Conservation (phyloP, 768 basidiomycete species). For the Suillus weaverae region DNA sequence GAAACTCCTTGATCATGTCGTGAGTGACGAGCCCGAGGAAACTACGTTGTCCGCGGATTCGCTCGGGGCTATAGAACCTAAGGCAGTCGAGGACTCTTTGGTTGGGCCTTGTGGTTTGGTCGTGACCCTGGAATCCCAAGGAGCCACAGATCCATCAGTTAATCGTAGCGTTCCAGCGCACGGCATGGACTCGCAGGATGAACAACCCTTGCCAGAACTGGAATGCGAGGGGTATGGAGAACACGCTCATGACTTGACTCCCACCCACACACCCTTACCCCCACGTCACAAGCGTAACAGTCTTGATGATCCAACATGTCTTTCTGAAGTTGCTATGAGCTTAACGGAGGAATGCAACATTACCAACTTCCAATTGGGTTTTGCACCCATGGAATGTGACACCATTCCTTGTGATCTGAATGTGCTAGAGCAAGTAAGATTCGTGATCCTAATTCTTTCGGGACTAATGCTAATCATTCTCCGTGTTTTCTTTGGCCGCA, state of each 20-base stretch:
- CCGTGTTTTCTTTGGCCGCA: neutral
- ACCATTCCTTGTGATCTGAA: neutral
- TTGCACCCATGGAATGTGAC: neutral
- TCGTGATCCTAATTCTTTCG: neutral
- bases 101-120: neutral
- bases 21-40: neutral
- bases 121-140: neutral
- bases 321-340: neutral
- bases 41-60: neutral
- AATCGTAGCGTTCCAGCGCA: neutral
- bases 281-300: neutral
- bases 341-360: neutral
- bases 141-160: neutral
- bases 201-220: neutral
- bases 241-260: too few species aligned
- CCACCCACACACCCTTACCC: neutral
- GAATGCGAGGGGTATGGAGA: neutral
- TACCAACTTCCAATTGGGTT: neutral
- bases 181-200: neutral
- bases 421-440: conserved; percentile 2
- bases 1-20: neutral
- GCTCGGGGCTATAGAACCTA: neutral
- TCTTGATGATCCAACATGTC: neutral
- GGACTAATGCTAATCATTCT: neutral
- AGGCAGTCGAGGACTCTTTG: neutral